Conservation (phyloP, 2,329 filamentous ascomycete genomes). For the Arthrocladium fulminans region DNA sequence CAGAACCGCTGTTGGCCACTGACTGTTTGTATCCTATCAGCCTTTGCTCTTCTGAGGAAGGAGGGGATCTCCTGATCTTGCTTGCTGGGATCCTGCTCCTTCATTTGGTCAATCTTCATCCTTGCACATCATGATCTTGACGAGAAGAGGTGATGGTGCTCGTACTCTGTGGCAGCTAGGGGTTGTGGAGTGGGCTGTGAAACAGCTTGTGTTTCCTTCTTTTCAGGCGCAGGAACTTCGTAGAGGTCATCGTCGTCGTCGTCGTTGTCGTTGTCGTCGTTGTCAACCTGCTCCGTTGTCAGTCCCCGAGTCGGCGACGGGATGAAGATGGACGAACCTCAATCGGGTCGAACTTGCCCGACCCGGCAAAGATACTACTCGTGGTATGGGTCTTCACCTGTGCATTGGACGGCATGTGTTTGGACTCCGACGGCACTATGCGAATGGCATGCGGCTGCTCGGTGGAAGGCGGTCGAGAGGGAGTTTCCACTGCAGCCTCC, state of each 20-base stretch:
- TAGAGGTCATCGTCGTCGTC: conserved; percentile 3
- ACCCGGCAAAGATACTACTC: not conserved
- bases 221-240: not conserved
- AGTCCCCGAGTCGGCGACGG: not conserved
- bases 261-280: conserved; percentile 1
- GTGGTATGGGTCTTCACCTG: not conserved
- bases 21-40: not conserved
- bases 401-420: not conserved
- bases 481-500: not conserved
- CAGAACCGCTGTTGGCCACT: not conserved
- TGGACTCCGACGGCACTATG: not conserved
- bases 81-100: not conserved
- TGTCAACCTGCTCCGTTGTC: not conserved
- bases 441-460: not conserved
- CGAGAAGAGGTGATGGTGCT: not conserved
- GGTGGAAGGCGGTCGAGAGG: not conserved
- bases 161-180: not conserved
- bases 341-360: not conserved
- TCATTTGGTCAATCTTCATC: not conserved
- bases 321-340: not conserved
- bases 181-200: not conserved
- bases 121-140: not conserved
- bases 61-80: not conserved
- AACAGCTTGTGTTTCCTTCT: not conserved
- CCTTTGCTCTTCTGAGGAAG: not conserved